Evolutionary conservation across 495 filamentous ascomycete species (phyloP).

Genomic region (Xylaria castorea): DNA sequence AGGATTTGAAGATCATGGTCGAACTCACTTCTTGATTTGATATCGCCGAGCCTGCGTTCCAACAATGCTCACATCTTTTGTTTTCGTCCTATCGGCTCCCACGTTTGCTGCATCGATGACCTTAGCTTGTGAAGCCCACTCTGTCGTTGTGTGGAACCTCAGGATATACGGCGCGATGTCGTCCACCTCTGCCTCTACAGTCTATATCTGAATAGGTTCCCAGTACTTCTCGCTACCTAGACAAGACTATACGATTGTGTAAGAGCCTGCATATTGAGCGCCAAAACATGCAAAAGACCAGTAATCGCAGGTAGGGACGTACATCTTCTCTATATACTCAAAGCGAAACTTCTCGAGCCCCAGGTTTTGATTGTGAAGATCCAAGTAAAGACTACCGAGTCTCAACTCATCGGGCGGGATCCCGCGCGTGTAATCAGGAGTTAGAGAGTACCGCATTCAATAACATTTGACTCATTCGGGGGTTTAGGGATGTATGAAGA

Average conservation of each 20-base stretch:
- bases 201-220: constrained; percentile 19
- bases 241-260: neutral
- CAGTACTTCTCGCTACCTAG: constrained; percentile 13
- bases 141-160: constrained; percentile 9
- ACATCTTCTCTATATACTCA: constrained; percentile 19
- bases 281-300: neutral
- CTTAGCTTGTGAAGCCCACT: constrained; percentile 18
- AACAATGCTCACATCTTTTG: constrained; percentile 23
- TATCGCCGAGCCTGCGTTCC: constrained; percentile 18
- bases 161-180: constrained; percentile 21
- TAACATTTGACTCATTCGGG: neutral
- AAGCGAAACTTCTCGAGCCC: constrained; percentile 23
- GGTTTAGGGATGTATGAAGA: neutral
- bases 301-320: neutral
- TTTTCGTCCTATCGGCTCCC: constrained; percentile 15
- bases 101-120: neutral
- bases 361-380: constrained; percentile 17
- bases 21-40: constrained; percentile 25
- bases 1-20: neutral
- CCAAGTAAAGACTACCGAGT: constrained; percentile 18
- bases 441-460: neutral
- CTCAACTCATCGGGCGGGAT: constrained; percentile 22
- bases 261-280: neutral
- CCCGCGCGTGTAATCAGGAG: constrained; percentile 7
- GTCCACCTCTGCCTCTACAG: constrained; percentile 19